Percentiles rank a stretch among this genome's conserved stretches.
These are phyloP conservation scores for Eucalyptus albens DNA, from an alignment of 345 rosid genomes.

Conservation along the genomic window DNA sequence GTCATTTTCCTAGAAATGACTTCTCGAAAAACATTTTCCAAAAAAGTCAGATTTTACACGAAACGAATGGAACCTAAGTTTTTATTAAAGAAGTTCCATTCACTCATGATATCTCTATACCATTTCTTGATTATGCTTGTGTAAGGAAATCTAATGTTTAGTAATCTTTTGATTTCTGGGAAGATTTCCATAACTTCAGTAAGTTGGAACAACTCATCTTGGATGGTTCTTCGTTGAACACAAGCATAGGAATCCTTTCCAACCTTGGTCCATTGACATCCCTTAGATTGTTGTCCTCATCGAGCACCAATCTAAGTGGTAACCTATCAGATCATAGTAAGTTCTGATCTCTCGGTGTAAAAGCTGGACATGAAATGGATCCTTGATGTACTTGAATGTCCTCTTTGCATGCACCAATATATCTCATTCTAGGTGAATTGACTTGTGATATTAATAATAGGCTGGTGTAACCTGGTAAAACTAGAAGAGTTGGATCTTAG, in stretches of 20 bases:
- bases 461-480: background rate
- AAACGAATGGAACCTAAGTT: fast-evolving
- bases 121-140: background rate
- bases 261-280: fast-evolving
- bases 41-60: fast-evolving
- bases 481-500: background rate
- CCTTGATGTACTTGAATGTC: too few relatives aligned
- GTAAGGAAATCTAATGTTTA: background rate
- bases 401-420: too few relatives aligned
- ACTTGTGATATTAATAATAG: too few relatives aligned
- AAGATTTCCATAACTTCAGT: background rate
- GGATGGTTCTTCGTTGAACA: fast-evolving
- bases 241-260: background rate
- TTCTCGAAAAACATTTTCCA: too few relatives aligned
- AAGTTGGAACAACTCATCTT: background rate
- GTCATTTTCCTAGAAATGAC: too few relatives aligned
- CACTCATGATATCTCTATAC: too few relatives aligned
- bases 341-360: background rate
- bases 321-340: background rate
- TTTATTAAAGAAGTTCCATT: too few relatives aligned
- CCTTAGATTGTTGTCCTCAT: background rate
- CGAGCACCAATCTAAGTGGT: fast-evolving
- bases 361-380: background rate
- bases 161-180: background rate
- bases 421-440: fast-evolving